These are phyloP conservation scores for Scytalidium sp. DNA, from an alignment of 2,329 filamentous ascomycete species.

Conservation along the genomic window DNA sequence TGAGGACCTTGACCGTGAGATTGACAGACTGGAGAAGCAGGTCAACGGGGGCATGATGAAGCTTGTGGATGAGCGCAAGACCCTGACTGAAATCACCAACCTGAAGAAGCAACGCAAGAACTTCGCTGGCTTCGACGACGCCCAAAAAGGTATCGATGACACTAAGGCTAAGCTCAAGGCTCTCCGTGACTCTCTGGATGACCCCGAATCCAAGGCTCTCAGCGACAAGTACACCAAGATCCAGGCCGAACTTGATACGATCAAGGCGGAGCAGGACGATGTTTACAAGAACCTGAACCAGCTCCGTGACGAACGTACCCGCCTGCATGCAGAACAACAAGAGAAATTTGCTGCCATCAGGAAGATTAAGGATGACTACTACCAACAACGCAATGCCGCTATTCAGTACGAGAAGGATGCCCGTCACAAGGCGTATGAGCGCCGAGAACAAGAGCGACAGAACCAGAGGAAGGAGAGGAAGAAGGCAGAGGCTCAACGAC, in stretches of 20 bases:
- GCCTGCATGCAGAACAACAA: constrained; percentile 81
- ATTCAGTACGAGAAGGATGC: constrained; percentile 81
- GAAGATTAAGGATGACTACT: constrained; percentile 88
- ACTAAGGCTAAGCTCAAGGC: constrained; percentile 84
- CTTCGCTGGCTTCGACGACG: constrained; percentile 79
- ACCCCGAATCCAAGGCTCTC: constrained; percentile 85
- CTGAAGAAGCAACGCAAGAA: constrained; percentile 88
- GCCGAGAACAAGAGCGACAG: constrained; percentile 77
- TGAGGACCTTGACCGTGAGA: constrained; percentile 84
- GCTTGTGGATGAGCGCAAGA: constrained; percentile 96
- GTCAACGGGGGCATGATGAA: constrained; percentile 91
- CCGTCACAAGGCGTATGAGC: constrained; percentile 72
- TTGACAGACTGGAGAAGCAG: constrained; percentile 75
- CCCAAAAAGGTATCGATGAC: constrained; percentile 86
- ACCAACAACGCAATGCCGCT: constrained; percentile 76
- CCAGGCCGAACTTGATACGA: constrained; percentile 80
- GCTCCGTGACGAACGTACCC: constrained; percentile 81
- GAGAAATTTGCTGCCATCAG: constrained; percentile 79
- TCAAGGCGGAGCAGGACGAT: constrained; percentile 90
- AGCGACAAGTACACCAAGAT: constrained; percentile 83
- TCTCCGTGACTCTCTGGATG: constrained; percentile 84
- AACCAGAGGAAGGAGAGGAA: constrained; percentile 68
- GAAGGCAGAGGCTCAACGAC: constrained; percentile 71
- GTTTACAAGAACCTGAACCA: constrained; percentile 84
- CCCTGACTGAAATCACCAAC: constrained; percentile 75